Percentiles rank a stretch among this genome's conserved stretches.
Evolutionary conservation across 257 asterid species (phyloP).

Genomic region (Solanum chilense): DNA sequence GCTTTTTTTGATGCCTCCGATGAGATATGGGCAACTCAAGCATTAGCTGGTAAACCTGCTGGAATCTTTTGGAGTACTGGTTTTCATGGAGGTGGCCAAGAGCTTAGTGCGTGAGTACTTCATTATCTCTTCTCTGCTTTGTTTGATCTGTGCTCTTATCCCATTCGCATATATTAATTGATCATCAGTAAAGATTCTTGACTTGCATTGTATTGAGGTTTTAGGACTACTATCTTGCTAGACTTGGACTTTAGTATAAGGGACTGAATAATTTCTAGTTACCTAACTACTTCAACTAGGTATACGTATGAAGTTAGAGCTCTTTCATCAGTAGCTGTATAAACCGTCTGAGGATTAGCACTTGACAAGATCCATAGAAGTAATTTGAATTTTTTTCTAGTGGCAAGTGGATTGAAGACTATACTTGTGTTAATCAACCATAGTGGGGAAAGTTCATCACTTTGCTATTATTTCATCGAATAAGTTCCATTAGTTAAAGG

Average conservation of each 20-base stretch:
- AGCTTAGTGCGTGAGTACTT: conserved; percentile 74
- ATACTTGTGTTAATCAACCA: neutral
- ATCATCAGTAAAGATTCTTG: neutral
- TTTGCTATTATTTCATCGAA: neutral
- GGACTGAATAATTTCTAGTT: neutral
- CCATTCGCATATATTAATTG: neutral
- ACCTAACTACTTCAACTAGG: neutral
- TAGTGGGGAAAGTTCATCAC: neutral
- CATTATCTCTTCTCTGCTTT: neutral
- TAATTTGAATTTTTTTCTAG: neutral
- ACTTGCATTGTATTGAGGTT: neutral
- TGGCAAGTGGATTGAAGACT: neutral
- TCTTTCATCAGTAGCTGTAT: neutral
- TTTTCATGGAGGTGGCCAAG: conserved; percentile 97
- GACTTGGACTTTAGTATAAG: neutral
- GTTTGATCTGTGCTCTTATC: neutral
- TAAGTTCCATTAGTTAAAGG: neutral
- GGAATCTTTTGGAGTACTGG: conserved; percentile 97
- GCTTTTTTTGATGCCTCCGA: conserved; percentile 78
- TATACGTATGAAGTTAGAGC: neutral
- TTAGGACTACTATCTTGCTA: neutral
- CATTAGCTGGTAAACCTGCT: conserved; percentile 93
- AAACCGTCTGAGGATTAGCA: neutral
- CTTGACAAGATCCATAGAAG: neutral
- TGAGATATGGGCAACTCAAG: conserved; percentile 64